Base-by-base conservation (phyloP, 2,329 filamentous ascomycete genomes). In the Cladosporium sp. region DNA sequence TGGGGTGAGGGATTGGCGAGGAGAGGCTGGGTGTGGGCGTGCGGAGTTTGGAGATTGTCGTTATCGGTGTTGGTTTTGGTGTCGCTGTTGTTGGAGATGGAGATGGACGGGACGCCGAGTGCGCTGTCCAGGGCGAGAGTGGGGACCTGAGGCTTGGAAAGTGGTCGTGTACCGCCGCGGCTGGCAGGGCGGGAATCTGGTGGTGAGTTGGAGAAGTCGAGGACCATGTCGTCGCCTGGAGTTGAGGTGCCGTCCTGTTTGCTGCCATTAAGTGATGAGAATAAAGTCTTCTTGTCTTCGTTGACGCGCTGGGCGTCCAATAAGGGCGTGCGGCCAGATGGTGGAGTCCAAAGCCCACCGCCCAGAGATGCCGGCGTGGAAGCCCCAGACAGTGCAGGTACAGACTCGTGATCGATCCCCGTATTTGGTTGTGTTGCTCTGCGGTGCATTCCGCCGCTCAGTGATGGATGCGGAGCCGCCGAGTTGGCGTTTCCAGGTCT, bases 301-400 rank as follows among this genome's bases (percentile, higher is more conserved):
- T 64, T 71, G 61, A 28, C 57, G 28, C 40, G 63, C 60, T 60
- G 64, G 55, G 58, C 58, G 14, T 54, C 40, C 3, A 59, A 34
- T 17, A 55, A 19, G 14, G 58, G 58, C 6, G 58, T 59, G 0
- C 58, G 50, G 6, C 47, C 58, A 15, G 58, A 25, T 14, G 58
- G 58, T 5, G 70, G 70, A 8, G 73, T 76, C 77, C 76, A 79
- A 9, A 79, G 65, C 2, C 76, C 74, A 5, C 40, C 37, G 14
- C 54, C 54, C 3, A 42, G 28, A 22, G 69, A 66, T 7, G 67
- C 69, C 7, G 70, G 61, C 3, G 60, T 55, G 57, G 61, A 40
- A 60, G 61, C 30, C 52, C 63, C 65, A 4, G 65, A 63, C 11
- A 56, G 5, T 8, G 54, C n/a, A 38, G 54, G 42, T 2, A 49